Evolutionary conservation across 192 early-diverging fungal species (phyloP), one percentile per base, ranked within the genome.

Genomic region (Thamnidium elegans): DNA sequence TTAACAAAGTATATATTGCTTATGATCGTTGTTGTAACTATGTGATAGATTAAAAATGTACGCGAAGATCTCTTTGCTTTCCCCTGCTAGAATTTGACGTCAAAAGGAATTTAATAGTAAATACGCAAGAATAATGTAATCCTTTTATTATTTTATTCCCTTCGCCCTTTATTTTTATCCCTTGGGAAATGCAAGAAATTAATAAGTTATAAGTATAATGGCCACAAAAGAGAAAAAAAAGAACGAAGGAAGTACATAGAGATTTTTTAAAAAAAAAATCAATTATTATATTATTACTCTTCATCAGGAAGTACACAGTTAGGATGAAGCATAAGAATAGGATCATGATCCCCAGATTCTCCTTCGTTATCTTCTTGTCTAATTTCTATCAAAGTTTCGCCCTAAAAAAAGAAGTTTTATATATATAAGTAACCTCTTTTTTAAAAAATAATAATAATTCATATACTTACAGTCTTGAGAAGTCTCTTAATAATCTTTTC

Each of bases 401-500:
- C 67, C 67, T 69, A 26, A 1, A 15, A 50, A 52, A 43, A 26
- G 4, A 50, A 7, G 13, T 21, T 19, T 15, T 52, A 54, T 23
- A 47, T 32, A 6, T 21, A 11, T 48, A 13, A 31, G 19, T n/a
- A 7, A 7, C 0, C 15, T 3, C 15, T 23, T n/a, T 26, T 48
- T 19, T 3, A 3, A 34, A 58, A 58, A 13, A 43, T n/a, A n/a
- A n/a, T n/a, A 43, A 15, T 30, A 11, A 13, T 55, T 13, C n/a
- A 1, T 11, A 14, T 51, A 64, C 63, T 53, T 56, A 92, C 90
- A 42, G 84, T 86, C 44, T 84, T 79, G 20, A 86, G 62, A 53
- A 94, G 61, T 51, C 85, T 79, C 32, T 77, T 84, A 54, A 94
- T 77, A 34, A 94, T 87, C 45, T 82, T 84, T 51, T 81, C 80